Evolutionary conservation across 306 rosid species (phyloP), one percentile per base, ranked within the genome.

Genomic region (Mimosa bimucronata): DNA sequence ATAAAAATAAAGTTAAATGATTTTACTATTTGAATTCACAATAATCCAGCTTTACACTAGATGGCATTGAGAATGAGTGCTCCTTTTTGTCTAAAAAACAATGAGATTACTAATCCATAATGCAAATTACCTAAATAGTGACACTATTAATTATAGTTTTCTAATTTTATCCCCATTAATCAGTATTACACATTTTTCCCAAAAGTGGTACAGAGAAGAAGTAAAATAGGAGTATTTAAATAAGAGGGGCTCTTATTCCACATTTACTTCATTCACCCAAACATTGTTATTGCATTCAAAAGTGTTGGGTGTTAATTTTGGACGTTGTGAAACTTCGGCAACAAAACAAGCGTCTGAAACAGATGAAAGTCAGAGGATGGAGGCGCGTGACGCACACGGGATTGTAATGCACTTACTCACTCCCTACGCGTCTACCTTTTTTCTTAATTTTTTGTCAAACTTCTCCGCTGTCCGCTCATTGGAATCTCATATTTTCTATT

Each of bases 341-440:
- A n/a, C 8, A 53, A 53, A 53, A 53, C 26, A 19, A 25, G 61
- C 4, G 61, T 19, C 12, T 19, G 28, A 53, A n/a, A 53, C 61
- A 19, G 13, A n/a, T 5, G 19, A 53, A n/a, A 21, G 61, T 7
- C 26, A n/a, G 61, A 53, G 11, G 61, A n/a, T 7, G 62, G 29
- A n/a, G 62, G 62, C 62, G 62, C 62, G 62, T 55, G 62, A 55
- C 0, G 62, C 62, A 55, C 62, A 55, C 62, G 28, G 62, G 62
- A 53, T 19, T 53, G 25, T 10, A 53, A 53, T 34, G 38, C 38
- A 2, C 38, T 34, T 34, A 34, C 38, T 34, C 38, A 8, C 4
- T 50, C 18, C 1, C 57, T 55, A 57, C 64, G 64, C 30, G 64
- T 3, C 14, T 57, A 3, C 64, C 64, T 9, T 57, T 57, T 57